Conservation (phyloP, 1,139 yeast genomes). For the Pichia norvegensis region DNA sequence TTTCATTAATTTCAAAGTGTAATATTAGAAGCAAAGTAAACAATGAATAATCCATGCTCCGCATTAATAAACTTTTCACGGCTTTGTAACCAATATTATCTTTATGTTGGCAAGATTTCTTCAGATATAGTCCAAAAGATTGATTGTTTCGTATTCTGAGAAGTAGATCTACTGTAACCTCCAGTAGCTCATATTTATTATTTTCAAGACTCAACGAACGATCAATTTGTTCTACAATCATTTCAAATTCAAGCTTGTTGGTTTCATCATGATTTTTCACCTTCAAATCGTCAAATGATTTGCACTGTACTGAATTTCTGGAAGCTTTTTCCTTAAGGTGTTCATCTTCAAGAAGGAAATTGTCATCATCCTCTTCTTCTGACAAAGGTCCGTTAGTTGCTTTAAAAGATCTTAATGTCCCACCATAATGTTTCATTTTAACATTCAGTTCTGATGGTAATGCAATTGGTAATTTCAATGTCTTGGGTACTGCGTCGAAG, state of each 20-base stretch:
- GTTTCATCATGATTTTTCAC: conserved; percentile 1
- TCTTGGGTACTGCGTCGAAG: no score
- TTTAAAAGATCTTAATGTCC: conserved; percentile 16
- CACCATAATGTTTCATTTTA: conserved; percentile 15
- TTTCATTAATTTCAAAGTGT: not conserved
- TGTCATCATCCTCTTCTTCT: conserved; percentile 11
- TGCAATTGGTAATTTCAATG: not conserved
- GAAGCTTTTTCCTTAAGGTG: not conserved
- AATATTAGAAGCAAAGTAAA: not conserved
- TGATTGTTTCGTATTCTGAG: not conserved
- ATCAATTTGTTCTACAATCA: conserved; percentile 6
- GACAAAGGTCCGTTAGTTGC: conserved; percentile 13
- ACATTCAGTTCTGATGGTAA: not conserved
- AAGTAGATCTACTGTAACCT: conserved; percentile 3
- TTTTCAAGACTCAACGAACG: not conserved
- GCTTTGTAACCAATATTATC: not conserved
- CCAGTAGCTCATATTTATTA: not conserved
- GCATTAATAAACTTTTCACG: no score
- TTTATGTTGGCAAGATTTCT: not conserved
- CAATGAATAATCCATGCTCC: not conserved
- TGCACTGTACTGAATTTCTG: not conserved
- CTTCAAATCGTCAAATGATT: conserved; percentile 7
- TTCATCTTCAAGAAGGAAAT: not conserved
- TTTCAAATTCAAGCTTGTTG: conserved; percentile 7
- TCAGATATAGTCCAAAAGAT: not conserved